Evolutionary conservation across 768 basidiomycete genomes (phyloP).

Genomic region (Rhodocollybia butyracea): DNA sequence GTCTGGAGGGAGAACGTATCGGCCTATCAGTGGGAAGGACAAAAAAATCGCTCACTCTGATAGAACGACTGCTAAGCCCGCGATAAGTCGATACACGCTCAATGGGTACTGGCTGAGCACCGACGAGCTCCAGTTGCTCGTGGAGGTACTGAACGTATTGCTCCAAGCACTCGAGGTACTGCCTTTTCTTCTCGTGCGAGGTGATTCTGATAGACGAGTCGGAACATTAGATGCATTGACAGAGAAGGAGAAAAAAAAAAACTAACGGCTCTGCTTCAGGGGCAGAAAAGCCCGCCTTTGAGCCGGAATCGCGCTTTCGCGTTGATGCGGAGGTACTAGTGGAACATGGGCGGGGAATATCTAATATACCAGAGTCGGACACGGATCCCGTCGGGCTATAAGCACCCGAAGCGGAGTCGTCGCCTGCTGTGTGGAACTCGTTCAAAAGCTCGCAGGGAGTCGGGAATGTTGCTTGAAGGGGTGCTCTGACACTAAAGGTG

Average conservation of each 20-base stretch:
- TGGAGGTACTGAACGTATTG: conserved; percentile 67
- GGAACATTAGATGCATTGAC: background rate
- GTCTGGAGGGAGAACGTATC: conserved; percentile 37
- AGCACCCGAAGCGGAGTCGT: conserved; percentile 2
- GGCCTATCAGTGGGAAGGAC: background rate
- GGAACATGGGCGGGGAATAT: background rate
- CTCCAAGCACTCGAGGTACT: conserved; percentile 72
- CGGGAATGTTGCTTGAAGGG: conserved; percentile 45
- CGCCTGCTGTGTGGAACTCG: conserved; percentile 34
- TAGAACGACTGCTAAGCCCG: conserved; percentile 60
- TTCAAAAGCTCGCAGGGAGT: conserved; percentile 64
- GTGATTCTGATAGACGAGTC: conserved; percentile 48
- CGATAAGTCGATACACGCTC: conserved; percentile 49
- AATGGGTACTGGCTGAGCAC: conserved; percentile 41
- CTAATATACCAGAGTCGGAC: background rate
- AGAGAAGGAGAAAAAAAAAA: conserved; percentile 4
- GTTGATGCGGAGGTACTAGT: background rate
- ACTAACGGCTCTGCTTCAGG: conserved; percentile 69
- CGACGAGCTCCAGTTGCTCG: conserved; percentile 52
- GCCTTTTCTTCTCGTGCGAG: conserved; percentile 74
- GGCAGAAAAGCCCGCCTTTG: conserved; percentile 56
- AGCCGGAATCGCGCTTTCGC: conserved; percentile 52
- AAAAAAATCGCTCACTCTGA: conserved; percentile 41
- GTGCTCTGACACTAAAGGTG: background rate
- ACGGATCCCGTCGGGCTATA: conserved; percentile 6